Conservation (phyloP, 2,329 filamentous ascomycete species). For the Myrmaecium sp. region DNA sequence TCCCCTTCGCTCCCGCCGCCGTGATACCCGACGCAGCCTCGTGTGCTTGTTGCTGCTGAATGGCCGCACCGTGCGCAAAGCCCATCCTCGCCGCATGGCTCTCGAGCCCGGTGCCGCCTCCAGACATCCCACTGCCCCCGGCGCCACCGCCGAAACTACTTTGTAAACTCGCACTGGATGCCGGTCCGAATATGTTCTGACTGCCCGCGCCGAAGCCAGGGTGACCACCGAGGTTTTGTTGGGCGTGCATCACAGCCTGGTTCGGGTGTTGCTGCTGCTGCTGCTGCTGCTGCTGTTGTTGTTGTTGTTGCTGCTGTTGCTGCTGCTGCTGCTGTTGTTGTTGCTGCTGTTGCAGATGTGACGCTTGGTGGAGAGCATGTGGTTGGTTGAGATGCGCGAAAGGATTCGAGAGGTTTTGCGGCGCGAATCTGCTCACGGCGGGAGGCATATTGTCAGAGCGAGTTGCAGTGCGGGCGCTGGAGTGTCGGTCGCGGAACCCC, state of each 20-base stretch:
- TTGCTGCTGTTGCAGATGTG: slow-evolving; percentile 28
- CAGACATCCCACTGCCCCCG: slow-evolving; percentile 32
- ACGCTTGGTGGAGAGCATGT: slow-evolving; percentile 13
- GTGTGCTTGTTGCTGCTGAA: slow-evolving; percentile 29
- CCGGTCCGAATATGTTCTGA: slow-evolving; percentile 35
- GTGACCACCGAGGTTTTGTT: slow-evolving; percentile 46
- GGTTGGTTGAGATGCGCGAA: slow-evolving; percentile 40
- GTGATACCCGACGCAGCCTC: slow-evolving; percentile 29
- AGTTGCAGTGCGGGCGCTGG: too few species aligned
- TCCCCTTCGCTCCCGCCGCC: slow-evolving; percentile 38
- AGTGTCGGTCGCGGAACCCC: too few species aligned
- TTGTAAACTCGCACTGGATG: slow-evolving; percentile 33
- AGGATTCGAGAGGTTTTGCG: slow-evolving; percentile 39
- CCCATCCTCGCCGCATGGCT: slow-evolving; percentile 80
- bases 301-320: slow-evolving; percentile 29
- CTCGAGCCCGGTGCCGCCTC: slow-evolving; percentile 49
- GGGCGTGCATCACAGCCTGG: too few species aligned
- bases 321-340: slow-evolving; percentile 23
- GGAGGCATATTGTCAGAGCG: slow-evolving; percentile 45
- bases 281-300: slow-evolving; percentile 28
- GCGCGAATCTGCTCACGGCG: slow-evolving; percentile 40
- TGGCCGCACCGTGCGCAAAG: slow-evolving; percentile 55
- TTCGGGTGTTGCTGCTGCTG: slow-evolving; percentile 30
- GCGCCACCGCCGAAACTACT: slow-evolving; percentile 38
- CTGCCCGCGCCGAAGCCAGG: slow-evolving; percentile 42